A percentile compares a stretch with the other conserved stretches of the same genome.
Conservation (phyloP, 1,139 yeast species). For the Debaryomyces fabryi region DNA sequence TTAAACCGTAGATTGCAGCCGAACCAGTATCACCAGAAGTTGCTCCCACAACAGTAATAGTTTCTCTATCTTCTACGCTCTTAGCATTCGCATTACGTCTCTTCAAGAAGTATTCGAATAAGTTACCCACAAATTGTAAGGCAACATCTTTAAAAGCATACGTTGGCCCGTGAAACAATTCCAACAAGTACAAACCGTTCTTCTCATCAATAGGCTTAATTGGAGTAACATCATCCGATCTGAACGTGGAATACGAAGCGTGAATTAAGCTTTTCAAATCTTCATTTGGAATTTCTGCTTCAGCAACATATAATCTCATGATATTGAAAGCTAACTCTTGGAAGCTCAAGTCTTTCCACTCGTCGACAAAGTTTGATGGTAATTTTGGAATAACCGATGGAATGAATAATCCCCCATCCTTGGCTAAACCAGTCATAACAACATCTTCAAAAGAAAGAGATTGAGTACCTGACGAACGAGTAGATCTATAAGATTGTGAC, state of each 20-base stretch:
- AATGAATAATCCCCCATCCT: slow-evolving; percentile 93
- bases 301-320: slow-evolving; percentile 74
- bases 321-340: slow-evolving; percentile 86
- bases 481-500: slow-evolving; percentile 73
- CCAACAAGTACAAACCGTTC: slow-evolving; percentile 73
- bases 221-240: slow-evolving; percentile 87
- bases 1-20: slow-evolving; percentile 96
- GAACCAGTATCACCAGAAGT: slow-evolving; percentile 99
- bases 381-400: slow-evolving; percentile 81
- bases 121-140: slow-evolving; percentile 93
- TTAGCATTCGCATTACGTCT: slow-evolving; percentile 72
- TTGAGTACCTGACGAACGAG: slow-evolving; percentile 64
- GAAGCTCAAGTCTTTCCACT: slow-evolving; percentile 78
- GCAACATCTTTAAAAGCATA: slow-evolving; percentile 99
- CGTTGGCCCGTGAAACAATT: slow-evolving; percentile 98
- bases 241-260: slow-evolving; percentile 85
- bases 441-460: slow-evolving; percentile 84
- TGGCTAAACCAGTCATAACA: slow-evolving; percentile 90
- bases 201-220: slow-evolving; percentile 58
- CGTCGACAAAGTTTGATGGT: slow-evolving; percentile 56
- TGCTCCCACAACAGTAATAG: slow-evolving; percentile 96
- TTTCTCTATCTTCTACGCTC: slow-evolving; percentile 64
- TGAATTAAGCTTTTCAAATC: slow-evolving; percentile 66
- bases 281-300: slow-evolving; percentile 66
- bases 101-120: slow-evolving; percentile 85